phyloP scores from a whole-genome alignment of 2,329 filamentous ascomycete species.

The Phaeoacremonium minimum region DNA sequence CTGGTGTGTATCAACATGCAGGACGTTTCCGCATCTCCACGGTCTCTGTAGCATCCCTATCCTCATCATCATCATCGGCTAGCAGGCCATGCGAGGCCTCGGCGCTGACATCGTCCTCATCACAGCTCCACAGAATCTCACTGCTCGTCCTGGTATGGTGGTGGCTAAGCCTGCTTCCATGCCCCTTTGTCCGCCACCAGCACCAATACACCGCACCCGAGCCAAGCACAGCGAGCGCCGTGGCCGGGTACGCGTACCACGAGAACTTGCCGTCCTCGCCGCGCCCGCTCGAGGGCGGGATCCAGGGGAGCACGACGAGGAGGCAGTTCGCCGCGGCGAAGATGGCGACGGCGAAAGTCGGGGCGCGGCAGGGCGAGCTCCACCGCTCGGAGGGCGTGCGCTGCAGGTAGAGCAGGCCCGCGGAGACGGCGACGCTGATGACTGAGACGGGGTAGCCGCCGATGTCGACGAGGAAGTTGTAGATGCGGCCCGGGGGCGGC shows the following conservation, averaged over 20 bases:
- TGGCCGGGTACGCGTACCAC: constrained; percentile 29
- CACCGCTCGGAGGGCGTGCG: constrained; percentile 19
- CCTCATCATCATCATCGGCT: too few relatives aligned
- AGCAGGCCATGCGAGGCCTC: too few relatives aligned
- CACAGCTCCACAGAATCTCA: too few relatives aligned
- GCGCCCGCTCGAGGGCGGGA: constrained; percentile 20
- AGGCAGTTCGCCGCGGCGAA: constrained; percentile 26
- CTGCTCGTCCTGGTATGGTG: too few relatives aligned
- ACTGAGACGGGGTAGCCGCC: constrained; percentile 30
- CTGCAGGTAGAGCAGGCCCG: constrained; percentile 27
- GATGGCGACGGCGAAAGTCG: constrained; percentile 18
- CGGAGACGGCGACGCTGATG: constrained; percentile 25
- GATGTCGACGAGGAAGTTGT: constrained; percentile 31
- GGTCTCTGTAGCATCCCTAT: too few relatives aligned
- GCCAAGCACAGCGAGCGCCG: constrained; percentile 25
- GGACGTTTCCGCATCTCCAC: too few relatives aligned
- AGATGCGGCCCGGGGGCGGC: constrained; percentile 36
- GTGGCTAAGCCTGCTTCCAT: too few relatives aligned
- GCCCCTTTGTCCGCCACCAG: constrained; percentile 21
- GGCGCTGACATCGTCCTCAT: too few relatives aligned
- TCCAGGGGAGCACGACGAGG: constrained; percentile 28
- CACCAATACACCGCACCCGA: constrained; percentile 28
- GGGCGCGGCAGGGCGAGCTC: constrained; percentile 22
- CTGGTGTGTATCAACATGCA: too few relatives aligned
- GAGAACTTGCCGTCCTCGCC: constrained; percentile 21